Evolutionary conservation across 306 rosid genomes (phyloP).

Genomic region (Spatholobus suberectus): DNA sequence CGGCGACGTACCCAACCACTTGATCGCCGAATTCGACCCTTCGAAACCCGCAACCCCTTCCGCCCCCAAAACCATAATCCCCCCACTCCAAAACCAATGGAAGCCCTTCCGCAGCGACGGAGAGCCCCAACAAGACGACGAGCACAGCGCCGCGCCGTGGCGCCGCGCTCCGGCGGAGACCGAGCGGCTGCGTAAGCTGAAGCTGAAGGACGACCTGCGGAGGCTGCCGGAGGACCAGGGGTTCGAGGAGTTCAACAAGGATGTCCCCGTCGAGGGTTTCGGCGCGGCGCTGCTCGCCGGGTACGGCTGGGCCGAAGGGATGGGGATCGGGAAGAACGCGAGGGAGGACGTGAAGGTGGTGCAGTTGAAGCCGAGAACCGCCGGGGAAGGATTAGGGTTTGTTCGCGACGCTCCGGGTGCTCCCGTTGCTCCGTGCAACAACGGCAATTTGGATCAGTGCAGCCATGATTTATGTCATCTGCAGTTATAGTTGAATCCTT

Average conservation of each 20-base stretch:
- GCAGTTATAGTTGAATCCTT: neutral
- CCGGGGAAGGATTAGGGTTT: too few relatives aligned
- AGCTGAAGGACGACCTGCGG: conserved; percentile 60
- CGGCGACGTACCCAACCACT: neutral
- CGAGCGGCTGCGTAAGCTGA: conserved; percentile 58
- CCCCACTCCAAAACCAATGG: conserved; percentile 52
- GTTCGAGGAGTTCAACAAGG: conserved; percentile 69
- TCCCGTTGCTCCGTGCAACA: too few relatives aligned
- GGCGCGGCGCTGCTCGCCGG: conserved; percentile 83
- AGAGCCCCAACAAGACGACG: neutral
- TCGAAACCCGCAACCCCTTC: conserved; percentile 40
- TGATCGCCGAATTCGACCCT: conserved; percentile 53
- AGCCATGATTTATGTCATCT: neutral
- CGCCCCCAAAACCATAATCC: conserved; percentile 26
- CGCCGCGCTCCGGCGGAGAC: conserved; percentile 39
- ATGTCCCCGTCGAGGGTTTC: conserved; percentile 79
- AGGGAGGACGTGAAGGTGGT: conserved; percentile 69
- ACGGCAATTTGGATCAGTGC: too few relatives aligned
- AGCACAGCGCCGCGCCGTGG: neutral
- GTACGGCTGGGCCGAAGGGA: conserved; percentile 86
- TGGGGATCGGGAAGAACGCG: conserved; percentile 81
- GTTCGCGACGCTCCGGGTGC: conserved; percentile 41
- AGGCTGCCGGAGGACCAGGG: conserved; percentile 73
- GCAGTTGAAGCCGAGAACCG: conserved; percentile 57
- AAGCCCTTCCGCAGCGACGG: conserved; percentile 31